phyloP scores from a whole-genome alignment of 768 basidiomycete species.

The Sutorius australiensis region DNA sequence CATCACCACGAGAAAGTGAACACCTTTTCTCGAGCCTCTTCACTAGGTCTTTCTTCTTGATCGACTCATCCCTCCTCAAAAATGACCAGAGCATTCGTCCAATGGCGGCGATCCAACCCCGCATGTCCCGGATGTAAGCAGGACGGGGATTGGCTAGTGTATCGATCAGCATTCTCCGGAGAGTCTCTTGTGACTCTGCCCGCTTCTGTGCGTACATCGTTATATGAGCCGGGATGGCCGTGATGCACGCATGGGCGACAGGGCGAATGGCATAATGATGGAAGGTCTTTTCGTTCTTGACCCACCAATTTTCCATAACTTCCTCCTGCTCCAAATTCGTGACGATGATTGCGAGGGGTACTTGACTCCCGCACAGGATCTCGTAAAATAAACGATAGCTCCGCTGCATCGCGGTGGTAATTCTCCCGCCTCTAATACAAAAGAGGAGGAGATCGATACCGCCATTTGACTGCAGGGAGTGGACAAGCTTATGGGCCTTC shows the following conservation, averaged over 20 bases:
- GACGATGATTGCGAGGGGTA: constrained; percentile 12
- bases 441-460: constrained; percentile 17
- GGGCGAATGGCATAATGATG: neutral
- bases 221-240: neutral
- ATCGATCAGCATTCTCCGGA: neutral
- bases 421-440: constrained; percentile 6
- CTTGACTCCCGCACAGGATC: constrained; percentile 6
- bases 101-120: neutral
- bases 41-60: neutral
- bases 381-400: constrained; percentile 13
- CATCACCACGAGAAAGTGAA: neutral
- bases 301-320: constrained; percentile 15
- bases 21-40: neutral
- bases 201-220: neutral
- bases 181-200: neutral
- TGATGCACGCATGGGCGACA: constrained; percentile 12
- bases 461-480: neutral
- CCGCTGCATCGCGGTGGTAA: constrained; percentile 6
- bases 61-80: neutral
- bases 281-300: neutral
- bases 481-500: constrained; percentile 11
- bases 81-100: neutral
- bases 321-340: constrained; percentile 8
- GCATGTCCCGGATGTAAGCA: neutral
- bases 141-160: neutral